Evolutionary conservation across 164 flowering plant genomes (phyloP).

Genomic region (Nymphaea thermarum): DNA sequence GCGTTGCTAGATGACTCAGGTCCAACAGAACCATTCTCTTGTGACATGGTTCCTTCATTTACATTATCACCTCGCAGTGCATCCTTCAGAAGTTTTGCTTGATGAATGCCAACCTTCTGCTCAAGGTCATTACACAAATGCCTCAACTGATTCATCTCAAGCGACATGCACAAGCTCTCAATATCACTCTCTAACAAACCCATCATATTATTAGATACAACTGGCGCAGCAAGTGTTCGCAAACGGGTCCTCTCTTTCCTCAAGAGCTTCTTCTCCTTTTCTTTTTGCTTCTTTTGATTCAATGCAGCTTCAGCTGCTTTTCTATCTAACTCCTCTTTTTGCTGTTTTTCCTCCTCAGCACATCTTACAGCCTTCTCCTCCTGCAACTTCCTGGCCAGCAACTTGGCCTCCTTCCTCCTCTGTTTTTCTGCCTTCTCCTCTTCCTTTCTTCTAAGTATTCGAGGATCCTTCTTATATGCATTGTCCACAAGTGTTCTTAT

Average conservation of each 20-base stretch:
- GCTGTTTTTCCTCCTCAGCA: conserved; percentile 64
- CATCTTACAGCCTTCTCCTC: conserved; percentile 78
- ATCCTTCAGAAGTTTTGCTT: conserved; percentile 38
- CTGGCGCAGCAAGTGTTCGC: conserved; percentile 44
- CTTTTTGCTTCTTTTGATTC: conserved; percentile 48
- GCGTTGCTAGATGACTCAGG: conserved; percentile 9
- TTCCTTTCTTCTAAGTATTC: conserved; percentile 66
- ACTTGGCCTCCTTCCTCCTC: conserved; percentile 68
- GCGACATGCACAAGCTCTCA: conserved; percentile 54
- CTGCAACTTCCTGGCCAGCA: conserved; percentile 57
- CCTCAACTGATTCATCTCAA: conserved; percentile 47
- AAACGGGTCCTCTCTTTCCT: conserved; percentile 79
- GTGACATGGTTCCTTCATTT: conserved; percentile 17
- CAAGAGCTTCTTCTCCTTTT: conserved; percentile 62
- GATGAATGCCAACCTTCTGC: conserved; percentile 30
- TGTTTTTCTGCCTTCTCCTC: conserved; percentile 71
- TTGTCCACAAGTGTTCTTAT: conserved; percentile 77
- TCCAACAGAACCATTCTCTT: conserved; percentile 17
- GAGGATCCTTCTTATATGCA: conserved; percentile 83
- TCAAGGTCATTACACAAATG: conserved; percentile 57
- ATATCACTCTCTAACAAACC: conserved; percentile 46
- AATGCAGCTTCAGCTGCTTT: conserved; percentile 58
- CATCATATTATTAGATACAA: conserved; percentile 22
- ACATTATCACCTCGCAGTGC: conserved; percentile 23
- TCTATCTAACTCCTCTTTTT: conserved; percentile 64